Conservation (phyloP, 768 basidiomycete species). For the Mycena belliarum region DNA sequence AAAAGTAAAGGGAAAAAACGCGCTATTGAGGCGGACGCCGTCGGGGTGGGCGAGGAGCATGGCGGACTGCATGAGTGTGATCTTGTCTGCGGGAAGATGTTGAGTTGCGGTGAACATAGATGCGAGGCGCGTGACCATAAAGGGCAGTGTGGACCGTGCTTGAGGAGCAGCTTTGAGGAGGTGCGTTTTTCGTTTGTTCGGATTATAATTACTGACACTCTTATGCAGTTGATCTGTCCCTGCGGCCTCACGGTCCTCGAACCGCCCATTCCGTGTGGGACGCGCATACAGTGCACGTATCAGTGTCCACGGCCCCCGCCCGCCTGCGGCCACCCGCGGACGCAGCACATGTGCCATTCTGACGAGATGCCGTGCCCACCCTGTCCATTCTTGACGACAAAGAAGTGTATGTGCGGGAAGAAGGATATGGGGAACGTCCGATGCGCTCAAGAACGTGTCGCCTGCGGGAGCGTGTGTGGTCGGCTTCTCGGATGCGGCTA, state of each 20-base stretch:
- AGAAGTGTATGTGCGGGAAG: conserved; percentile 89
- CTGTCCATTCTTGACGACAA: conserved; percentile 78
- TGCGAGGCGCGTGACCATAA: conserved; percentile 84
- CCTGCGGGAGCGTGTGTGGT: conserved; percentile 82
- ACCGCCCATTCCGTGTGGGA: conserved; percentile 89
- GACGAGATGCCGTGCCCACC: conserved; percentile 74
- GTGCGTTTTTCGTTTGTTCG: conserved; percentile 35
- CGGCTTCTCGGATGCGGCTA: conserved; percentile 82
- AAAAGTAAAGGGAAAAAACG: conserved; percentile 69
- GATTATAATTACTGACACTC: background rate
- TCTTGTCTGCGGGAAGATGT: conserved; percentile 69
- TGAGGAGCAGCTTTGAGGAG: conserved; percentile 92
- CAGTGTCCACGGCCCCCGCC: conserved; percentile 74
- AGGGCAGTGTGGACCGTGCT: conserved; percentile 79
- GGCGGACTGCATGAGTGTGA: conserved; percentile 85
- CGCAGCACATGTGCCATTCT: conserved; percentile 83
- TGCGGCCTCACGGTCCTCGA: conserved; percentile 88
- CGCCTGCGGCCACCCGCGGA: conserved; percentile 79
- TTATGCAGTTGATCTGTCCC: conserved; percentile 64
- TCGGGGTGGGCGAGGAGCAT: conserved; percentile 53
- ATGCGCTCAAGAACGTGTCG: conserved; percentile 81
- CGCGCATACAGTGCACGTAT: conserved; percentile 71
- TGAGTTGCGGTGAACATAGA: conserved; percentile 75
- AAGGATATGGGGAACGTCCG: conserved; percentile 73
- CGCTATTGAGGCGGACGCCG: conserved; percentile 25